Conservation (phyloP, 139 green algal genomes). For the Auxenochlorella pyrenoidosa region DNA sequence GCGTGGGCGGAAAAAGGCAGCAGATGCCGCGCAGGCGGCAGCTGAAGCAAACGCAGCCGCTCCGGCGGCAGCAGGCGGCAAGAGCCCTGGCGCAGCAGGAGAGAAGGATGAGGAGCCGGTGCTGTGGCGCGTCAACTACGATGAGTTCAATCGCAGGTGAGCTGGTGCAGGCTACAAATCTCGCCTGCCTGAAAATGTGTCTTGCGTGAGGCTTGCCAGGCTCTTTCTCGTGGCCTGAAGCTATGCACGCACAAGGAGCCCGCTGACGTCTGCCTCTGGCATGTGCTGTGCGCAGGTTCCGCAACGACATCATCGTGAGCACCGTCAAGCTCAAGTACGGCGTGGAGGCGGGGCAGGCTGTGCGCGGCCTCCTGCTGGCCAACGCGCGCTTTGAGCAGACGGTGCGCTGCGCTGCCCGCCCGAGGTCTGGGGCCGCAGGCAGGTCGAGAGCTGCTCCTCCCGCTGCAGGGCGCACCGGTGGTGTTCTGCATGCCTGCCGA, state of each 20-base stretch:
- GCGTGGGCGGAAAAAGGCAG: conserved; percentile 23
- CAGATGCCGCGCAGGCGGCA: background rate
- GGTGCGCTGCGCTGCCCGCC: conserved; percentile 25
- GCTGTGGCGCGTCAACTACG: conserved; percentile 71
- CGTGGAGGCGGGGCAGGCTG: conserved; percentile 42
- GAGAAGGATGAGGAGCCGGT: conserved; percentile 22
- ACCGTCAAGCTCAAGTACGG: conserved; percentile 57
- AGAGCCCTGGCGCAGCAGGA: background rate
- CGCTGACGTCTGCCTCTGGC: background rate
- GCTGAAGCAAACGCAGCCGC: background rate
- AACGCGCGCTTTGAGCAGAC: conserved; percentile 47
- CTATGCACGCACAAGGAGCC: background rate
- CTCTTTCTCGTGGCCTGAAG: background rate
- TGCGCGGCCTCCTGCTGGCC: conserved; percentile 64
- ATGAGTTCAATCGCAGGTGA: conserved; percentile 79
- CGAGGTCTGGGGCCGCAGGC: too few species aligned
- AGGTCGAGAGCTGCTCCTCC: too few species aligned
- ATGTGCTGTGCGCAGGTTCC: conserved; percentile 15
- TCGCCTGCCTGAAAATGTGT: too few species aligned
- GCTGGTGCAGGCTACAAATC: background rate
- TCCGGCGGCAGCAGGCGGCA: background rate
- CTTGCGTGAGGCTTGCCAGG: too few species aligned
- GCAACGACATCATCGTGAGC: conserved; percentile 52
- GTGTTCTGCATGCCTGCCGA: background rate
- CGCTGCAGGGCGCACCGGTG: background rate